Base-by-base conservation (phyloP, 2,329 filamentous ascomycete genomes). In the Penicillium sp. region DNA sequence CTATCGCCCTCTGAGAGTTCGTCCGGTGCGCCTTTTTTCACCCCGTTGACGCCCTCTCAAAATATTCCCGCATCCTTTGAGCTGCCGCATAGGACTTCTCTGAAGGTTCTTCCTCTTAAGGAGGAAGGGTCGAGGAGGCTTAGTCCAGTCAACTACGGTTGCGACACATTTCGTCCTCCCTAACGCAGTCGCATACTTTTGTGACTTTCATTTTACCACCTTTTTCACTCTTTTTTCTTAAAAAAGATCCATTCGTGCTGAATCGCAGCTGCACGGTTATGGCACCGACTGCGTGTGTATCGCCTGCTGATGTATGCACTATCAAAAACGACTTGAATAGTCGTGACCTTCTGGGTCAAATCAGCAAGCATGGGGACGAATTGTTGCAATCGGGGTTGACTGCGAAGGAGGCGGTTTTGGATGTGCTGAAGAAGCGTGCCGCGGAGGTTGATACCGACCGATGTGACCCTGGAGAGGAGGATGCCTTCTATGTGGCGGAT, bases 61-160 rank as follows among this genome's bases (percentile, higher is more conserved):
- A 68, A 84, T 83, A 78, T 84, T 81, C 76, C 81, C 85, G 78
- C 79, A 85, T 80, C 80, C 81, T 79, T 81, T 86, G 90, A 96
- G 91, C 94, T 98, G 95, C 95, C 95, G 95, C 94, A 99, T 99
- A 98, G 92, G 91, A 96, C 90, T 88, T 87, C 87, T 89, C 89
- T 87, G 87, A 86, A 88, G 90, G 90, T 93, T 96, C 94, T 98
- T 98, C 94, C 93, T 96, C 94, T 95, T 83, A 83, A 83, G 80
- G 94, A 93, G 95, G 95, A 94, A 96, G 95, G 95, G 92, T 96
- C 92, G 90, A 92, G 90, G 89, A 94, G 92, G 89, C 91, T 91
- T 92, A 90, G 92, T 89, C 91, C 90, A 87, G 88, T 89, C 85
- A 89, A 84, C 85, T 85, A 90, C 85, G 91, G 89, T 88, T 89